These are phyloP conservation scores for Phylloporus sp. DNA, from an alignment of 768 basidiomycete species.

Conservation along the genomic window DNA sequence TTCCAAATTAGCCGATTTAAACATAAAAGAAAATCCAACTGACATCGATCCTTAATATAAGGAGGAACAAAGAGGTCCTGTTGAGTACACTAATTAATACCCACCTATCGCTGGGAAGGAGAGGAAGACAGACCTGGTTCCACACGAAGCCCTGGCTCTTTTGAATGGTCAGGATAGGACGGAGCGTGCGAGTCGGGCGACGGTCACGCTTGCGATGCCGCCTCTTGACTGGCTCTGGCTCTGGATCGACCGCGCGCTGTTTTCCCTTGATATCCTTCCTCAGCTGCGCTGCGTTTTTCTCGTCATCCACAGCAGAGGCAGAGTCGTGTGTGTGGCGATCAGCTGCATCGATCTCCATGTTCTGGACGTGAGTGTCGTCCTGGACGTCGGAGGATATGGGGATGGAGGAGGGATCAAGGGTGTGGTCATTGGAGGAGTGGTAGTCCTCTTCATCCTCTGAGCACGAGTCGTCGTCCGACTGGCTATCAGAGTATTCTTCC, in stretches of 20 bases:
- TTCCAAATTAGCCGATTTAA: conserved; percentile 6
- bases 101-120: neutral
- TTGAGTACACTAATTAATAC: neutral
- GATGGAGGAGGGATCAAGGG: conserved; percentile 29
- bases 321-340: conserved; percentile 23
- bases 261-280: conserved; percentile 74
- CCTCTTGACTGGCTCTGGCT: conserved; percentile 47
- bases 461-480: conserved; percentile 54
- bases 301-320: conserved; percentile 18
- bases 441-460: conserved; percentile 77
- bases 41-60: conserved; percentile 88
- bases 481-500: conserved; percentile 53
- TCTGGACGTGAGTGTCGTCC: conserved; percentile 43
- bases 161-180: conserved; percentile 84
- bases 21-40: conserved; percentile 34
- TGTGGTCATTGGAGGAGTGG: conserved; percentile 23
- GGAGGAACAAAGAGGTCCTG: conserved; percentile 86
- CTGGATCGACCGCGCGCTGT: conserved; percentile 71
- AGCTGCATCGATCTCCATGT: conserved; percentile 52
- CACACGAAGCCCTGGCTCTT: conserved; percentile 86
- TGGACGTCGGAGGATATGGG: conserved; percentile 27
- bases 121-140: conserved; percentile 69
- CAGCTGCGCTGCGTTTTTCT: conserved; percentile 37
- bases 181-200: conserved; percentile 56
- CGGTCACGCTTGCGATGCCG: conserved; percentile 52